Conservation (phyloP, 495 filamentous ascomycete species). For the Letharia lupina region DNA sequence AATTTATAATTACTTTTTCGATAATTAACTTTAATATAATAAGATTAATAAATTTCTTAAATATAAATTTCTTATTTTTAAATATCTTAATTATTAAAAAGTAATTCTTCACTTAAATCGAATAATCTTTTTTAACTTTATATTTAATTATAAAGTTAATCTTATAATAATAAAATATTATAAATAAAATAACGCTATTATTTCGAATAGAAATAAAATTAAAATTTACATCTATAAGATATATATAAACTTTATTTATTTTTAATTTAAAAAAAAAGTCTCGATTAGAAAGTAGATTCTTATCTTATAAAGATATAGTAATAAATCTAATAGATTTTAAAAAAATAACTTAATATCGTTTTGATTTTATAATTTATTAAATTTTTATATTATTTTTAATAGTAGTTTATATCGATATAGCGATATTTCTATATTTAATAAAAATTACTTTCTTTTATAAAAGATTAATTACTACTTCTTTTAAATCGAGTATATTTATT, state of each 20-base stretch:
- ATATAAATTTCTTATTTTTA: background rate
- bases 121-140: background rate
- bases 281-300: no score
- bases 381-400: no score
- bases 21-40: background rate
- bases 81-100: no score
- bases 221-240: background rate
- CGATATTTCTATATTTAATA: no score
- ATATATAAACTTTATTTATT: background rate
- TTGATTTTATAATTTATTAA: no score
- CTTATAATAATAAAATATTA: background rate
- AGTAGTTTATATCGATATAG: no score
- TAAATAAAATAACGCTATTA: background rate
- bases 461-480: no score
- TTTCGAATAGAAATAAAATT: background rate
- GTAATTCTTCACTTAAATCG: background rate
- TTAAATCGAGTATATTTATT: no score
- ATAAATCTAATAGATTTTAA: no score
- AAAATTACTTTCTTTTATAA: no score
- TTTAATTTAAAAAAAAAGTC: background rate
- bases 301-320: no score
- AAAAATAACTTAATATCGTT: no score
- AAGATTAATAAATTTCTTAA: conserved; percentile 10
- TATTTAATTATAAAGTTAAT: background rate
- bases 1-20: background rate